Evolutionary conservation across 345 rosid species (phyloP), one percentile per base, ranked within the genome.

Genomic region (Hibiscus trionum): DNA sequence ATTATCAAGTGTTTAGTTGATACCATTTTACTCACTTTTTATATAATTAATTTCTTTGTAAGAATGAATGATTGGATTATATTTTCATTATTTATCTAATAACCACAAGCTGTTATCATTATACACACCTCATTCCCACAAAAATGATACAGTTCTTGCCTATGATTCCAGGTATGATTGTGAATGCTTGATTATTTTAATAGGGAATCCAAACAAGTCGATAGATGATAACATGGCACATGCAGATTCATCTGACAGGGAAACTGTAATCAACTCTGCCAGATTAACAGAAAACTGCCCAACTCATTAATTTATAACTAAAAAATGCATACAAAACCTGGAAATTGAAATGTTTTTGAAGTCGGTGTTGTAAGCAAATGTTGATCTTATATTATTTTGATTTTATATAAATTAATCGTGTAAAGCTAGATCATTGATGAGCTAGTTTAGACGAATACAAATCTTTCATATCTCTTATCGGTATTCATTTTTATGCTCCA

Each of bases 231-330:
- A 2, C 42, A 27, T 53, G 52, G 29, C 80, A 77, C 74, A 55
- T 69, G 73, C 70, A 49, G 44, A 24, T 31, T 33, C 35, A 72
- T 26, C 46, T 59, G 76, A 26, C 66, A 72, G 31, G 21, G 17
- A 61, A 72, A 73, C 24, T 56, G 70, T 42, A 69, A 61, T 29
- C n/a, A 73, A 58, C 31, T n/a, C 50, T 61, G 80, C 76, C 76
- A 73, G 66, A 66, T 71, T 73, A 70, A 76, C 76, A 70, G 77
- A 61, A 72, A 76, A 72, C 80, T 7, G 77, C 66, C 55, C 14
- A 47, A 4, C 46, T 42, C 71, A 68, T 52, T 72, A 66, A 60
- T 31, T 52, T 52, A 4, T 15, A 72, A 68, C 4, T 68, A 72
- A 53, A 16, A 19, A 56, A 39, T 39, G 57, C 65, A 47, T 14